Evolutionary conservation across 2,329 filamentous ascomycete genomes (phyloP).

Genomic region (Ophiostoma ips): DNA sequence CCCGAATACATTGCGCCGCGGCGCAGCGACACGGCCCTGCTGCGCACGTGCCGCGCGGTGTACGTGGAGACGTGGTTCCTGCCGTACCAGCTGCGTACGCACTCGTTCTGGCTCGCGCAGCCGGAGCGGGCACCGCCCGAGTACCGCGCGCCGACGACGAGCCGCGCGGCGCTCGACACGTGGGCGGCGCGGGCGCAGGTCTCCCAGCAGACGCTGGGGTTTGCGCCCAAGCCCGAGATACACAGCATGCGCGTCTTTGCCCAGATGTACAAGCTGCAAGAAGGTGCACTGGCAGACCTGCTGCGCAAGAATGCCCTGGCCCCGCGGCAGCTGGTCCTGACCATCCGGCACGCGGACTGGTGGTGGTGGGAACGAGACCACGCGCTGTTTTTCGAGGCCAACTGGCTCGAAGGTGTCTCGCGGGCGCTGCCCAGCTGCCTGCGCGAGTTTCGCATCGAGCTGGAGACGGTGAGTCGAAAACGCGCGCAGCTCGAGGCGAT

Average conservation of each 20-base stretch:
- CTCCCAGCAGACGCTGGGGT: background rate
- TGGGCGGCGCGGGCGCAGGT: no score
- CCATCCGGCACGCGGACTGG: constrained; percentile 36
- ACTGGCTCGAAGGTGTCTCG: constrained; percentile 22
- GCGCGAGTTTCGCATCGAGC: constrained; percentile 27
- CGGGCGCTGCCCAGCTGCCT: constrained; percentile 21
- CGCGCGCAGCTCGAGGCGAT: constrained; percentile 30
- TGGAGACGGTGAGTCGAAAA: constrained; percentile 34
- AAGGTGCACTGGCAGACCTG: constrained; percentile 16
- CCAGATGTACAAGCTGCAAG: constrained; percentile 27
- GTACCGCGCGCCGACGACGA: constrained; percentile 2
- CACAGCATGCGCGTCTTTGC: constrained; percentile 26
- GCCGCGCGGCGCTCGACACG: no score
- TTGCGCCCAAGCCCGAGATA: constrained; percentile 17
- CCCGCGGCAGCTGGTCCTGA: constrained; percentile 27
- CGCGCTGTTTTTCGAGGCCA: constrained; percentile 22
- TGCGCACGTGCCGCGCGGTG: constrained; percentile 28
- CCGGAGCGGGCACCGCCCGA: constrained; percentile 20
- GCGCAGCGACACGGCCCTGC: constrained; percentile 23
- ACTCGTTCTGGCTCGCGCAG: constrained; percentile 25
- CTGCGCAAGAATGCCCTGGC: constrained; percentile 19
- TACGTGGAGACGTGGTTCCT: constrained; percentile 30
- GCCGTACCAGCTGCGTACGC: constrained; percentile 26
- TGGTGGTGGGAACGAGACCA: constrained; percentile 29
- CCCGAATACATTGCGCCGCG: constrained; percentile 27